These are phyloP conservation scores for Populus hybrid DNA, from an alignment of 441 rosid species.

Conservation along the genomic window DNA sequence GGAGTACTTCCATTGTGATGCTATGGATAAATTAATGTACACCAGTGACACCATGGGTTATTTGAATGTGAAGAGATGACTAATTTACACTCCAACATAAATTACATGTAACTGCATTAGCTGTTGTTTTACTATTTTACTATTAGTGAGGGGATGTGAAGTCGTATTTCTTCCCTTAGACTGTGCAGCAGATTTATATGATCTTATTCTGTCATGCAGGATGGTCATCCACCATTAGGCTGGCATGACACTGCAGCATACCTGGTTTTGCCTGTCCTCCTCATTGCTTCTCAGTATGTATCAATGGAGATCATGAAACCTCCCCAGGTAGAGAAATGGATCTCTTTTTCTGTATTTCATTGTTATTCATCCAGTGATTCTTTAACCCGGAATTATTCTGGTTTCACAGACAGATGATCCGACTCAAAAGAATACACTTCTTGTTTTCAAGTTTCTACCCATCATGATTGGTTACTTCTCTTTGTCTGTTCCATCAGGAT, in stretches of 20 bases:
- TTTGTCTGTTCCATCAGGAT: slow-evolving; percentile 89
- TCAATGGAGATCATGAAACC: slow-evolving; percentile 99
- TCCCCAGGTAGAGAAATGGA: slow-evolving; percentile 64
- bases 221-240: slow-evolving; percentile 95
- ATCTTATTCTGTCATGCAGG: slow-evolving; percentile 51
- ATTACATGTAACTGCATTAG: slow-evolving; percentile 3
- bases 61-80: background rate
- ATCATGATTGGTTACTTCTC: slow-evolving; percentile 96
- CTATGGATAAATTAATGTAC: background rate
- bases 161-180: slow-evolving; percentile 6
- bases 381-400: slow-evolving; percentile 18
- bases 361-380: slow-evolving; percentile 10
- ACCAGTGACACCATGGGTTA: background rate
- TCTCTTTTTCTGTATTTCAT: slow-evolving; percentile 15
- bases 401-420: slow-evolving; percentile 85
- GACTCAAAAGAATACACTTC: slow-evolving; percentile 84
- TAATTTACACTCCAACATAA: background rate
- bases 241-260: slow-evolving; percentile 90
- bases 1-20: background rate
- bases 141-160: background rate
- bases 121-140: background rate
- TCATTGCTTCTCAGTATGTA: slow-evolving; percentile 73
- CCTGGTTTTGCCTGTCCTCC: slow-evolving; percentile 93
- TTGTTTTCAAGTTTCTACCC: slow-evolving; percentile 91
- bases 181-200: slow-evolving; percentile 14